Evolutionary conservation across 345 rosid genomes (phyloP).

Genomic region (Lepidium didymum): DNA sequence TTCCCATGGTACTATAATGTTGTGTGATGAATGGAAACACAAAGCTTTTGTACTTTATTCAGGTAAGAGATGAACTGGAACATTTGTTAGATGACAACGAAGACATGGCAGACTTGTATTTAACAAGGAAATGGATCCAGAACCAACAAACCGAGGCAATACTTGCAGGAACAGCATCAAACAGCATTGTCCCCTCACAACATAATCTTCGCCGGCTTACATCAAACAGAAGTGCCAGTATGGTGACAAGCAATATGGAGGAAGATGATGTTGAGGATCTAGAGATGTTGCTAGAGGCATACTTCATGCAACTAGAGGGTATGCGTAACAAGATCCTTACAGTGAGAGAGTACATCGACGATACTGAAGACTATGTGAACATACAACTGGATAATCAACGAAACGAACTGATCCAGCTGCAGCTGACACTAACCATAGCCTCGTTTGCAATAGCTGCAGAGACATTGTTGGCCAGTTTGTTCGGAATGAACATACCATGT

Average conservation of each 20-base stretch:
- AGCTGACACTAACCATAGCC: constrained; percentile 68
- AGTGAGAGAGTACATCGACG: constrained; percentile 91
- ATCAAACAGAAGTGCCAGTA: constrained; percentile 61
- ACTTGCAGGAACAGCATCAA: constrained; percentile 39
- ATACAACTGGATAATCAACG: constrained; percentile 85
- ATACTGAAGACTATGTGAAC: constrained; percentile 90
- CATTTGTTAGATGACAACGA: constrained; percentile 80
- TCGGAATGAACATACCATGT: constrained; percentile 83
- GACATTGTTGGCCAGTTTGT: constrained; percentile 52
- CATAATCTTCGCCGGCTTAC: constrained; percentile 36
- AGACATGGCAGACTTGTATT: constrained; percentile 78
- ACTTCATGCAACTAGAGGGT: constrained; percentile 93
- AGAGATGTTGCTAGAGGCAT: constrained; percentile 92
- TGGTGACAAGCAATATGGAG: constrained; percentile 45
- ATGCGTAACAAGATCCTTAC: constrained; percentile 87
- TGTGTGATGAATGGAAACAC: neutral
- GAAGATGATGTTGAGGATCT: constrained; percentile 77
- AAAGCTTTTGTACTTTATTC: neutral
- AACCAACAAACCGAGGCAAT: constrained; percentile 64
- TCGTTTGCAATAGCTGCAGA: constrained; percentile 66
- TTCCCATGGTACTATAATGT: neutral
- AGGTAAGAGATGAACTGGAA: constrained; percentile 92
- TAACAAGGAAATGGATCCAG: constrained; percentile 73
- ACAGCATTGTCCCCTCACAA: constrained; percentile 26
- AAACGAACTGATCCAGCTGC: constrained; percentile 84